phyloP scores from a whole-genome alignment of 75 land plant genomes.

The Adiantum capillusveneris region DNA sequence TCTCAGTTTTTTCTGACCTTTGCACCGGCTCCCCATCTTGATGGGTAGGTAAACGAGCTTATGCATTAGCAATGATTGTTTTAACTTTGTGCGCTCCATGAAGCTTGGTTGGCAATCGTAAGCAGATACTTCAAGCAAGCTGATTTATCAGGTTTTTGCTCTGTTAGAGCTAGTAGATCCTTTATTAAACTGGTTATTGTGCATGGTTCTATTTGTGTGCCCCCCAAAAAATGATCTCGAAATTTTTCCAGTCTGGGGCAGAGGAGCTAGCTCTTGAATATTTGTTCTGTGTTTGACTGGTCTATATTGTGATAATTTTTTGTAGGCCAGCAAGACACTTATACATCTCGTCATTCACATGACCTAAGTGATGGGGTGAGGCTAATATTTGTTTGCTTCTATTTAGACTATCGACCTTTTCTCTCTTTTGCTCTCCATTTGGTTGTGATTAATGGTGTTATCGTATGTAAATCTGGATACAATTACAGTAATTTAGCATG shows the following conservation, averaged over 20 bases:
- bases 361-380: slow-evolving; percentile 39
- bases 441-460: too few species aligned
- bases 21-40: slow-evolving; percentile 60
- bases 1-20: slow-evolving; percentile 91
- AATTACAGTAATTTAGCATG: too few species aligned
- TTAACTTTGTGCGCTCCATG: too few species aligned
- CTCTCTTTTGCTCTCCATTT: too few species aligned
- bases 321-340: slow-evolving; percentile 28
- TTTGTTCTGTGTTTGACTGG: slow-evolving; percentile 10
- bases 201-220: neutral
- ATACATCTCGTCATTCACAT: slow-evolving; percentile 33
- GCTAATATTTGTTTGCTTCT: slow-evolving; percentile 18
- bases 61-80: too few species aligned
- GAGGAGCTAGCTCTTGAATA: neutral
- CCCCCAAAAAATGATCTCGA: neutral
- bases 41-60: slow-evolving; percentile 52
- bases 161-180: neutral
- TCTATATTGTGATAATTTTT: slow-evolving; percentile 31
- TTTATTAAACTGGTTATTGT: too few species aligned
- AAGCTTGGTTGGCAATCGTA: too few species aligned
- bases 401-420: slow-evolving; percentile 9
- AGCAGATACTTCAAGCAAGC: too few species aligned
- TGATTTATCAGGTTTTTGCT: too few species aligned
- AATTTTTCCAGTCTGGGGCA: slow-evolving; percentile 1
- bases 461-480: too few species aligned